Evolutionary conservation across 331 rosid species (phyloP), one percentile per base, ranked within the genome.

Genomic region (Pyrus hybrid): DNA sequence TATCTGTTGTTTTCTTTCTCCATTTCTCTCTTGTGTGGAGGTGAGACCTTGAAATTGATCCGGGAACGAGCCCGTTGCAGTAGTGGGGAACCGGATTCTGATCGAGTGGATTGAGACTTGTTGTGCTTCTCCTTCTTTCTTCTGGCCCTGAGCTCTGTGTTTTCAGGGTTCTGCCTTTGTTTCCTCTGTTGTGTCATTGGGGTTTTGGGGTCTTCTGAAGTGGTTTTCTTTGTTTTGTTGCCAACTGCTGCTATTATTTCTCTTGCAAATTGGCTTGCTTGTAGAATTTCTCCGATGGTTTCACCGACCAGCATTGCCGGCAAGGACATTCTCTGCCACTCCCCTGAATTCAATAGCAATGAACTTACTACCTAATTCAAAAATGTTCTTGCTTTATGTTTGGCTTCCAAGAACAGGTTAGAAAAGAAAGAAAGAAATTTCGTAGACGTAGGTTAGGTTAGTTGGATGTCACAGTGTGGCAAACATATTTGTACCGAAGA

Each of bases 261-360:
- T 80, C 88, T 91, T 26, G 96, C 90, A 80, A 91, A 93, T 82
- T 91, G 87, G 57, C 87, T 90, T 66, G 96, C 91, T 35, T 85
- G 89, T 30, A 93, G 80, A 81, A 91, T 93, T 84, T 91, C 98
- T 64, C 91, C 89, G 3, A 93, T 71, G 8, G 96, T 93, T 75
- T 93, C 98, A 2, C 91, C 91, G 4, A 93, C 88, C 21, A 93
- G 91, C 98, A 93, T 93, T 54, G 98, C 93, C 17, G 95, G 95
- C 73, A 93, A 68, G 13, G 98, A 93, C 98, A 89, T 89, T 77
- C 89, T 68, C 69, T 58, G 73, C 96, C 98, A 91, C 43, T 91
- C 96, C 64, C 90, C 95, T 91, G 80, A 64, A 56, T 3, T 4
- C 13, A 30, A 70, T 3, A 25, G 16, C 47, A 56, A 49, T 23